A percentile compares a stretch with the other conserved stretches of the same genome.
phyloP scores from a whole-genome alignment of 108 stramenopile genomes.

The Bacterosira constricta region DNA sequence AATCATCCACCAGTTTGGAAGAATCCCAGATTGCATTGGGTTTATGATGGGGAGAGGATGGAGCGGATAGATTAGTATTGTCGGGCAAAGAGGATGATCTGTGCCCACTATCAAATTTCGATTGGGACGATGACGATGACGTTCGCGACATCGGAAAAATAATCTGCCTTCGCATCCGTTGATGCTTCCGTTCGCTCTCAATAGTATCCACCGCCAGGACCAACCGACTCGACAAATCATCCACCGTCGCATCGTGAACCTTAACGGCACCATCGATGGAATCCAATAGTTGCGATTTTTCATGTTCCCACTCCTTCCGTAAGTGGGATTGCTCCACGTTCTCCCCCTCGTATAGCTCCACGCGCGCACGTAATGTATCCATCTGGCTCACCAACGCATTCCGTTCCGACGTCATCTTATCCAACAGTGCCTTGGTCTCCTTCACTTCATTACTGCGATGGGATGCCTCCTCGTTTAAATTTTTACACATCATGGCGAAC shows the following conservation, averaged over 20 bases:
- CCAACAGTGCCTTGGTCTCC: constrained; percentile 40
- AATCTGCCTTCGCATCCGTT: constrained; percentile 58
- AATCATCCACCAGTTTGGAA: neutral
- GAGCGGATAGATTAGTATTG: neutral
- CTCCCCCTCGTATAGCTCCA: constrained; percentile 48
- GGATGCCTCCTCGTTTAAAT: constrained; percentile 69
- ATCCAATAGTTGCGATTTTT: constrained; percentile 37
- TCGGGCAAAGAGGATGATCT: neutral
- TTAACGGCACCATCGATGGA: constrained; percentile 35
- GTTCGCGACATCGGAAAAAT: constrained; percentile 51
- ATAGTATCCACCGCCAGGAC: constrained; percentile 48
- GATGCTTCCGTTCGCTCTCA: constrained; percentile 45
- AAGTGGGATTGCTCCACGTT: constrained; percentile 34
- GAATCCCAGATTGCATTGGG: neutral
- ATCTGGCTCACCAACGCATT: constrained; percentile 53
- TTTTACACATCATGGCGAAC: constrained; percentile 64
- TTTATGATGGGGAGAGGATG: constrained; percentile 16
- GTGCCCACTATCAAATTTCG: neutral
- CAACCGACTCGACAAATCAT: constrained; percentile 52
- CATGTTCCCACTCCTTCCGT: constrained; percentile 35
- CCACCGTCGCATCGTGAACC: constrained; percentile 52
- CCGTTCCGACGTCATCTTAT: constrained; percentile 54
- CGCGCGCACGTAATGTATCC: constrained; percentile 47
- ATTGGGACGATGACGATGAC: neutral
- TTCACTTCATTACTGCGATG: constrained; percentile 57